These are phyloP conservation scores for Yamadazyma sp. DNA, from an alignment of 805 yeast species.

Conservation along the genomic window DNA sequence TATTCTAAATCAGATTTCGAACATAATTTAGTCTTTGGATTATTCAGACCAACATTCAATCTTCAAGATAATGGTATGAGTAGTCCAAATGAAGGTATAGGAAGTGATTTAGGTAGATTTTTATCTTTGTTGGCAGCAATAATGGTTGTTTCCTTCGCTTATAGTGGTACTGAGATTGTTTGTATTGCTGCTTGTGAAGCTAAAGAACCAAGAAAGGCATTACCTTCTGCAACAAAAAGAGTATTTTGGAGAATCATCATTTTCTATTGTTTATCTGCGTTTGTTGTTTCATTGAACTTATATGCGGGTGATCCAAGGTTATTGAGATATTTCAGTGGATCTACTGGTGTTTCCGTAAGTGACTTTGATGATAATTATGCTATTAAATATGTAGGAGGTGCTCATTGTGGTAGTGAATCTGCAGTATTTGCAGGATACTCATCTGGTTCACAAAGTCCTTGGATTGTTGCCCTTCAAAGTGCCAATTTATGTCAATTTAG, in stretches of 20 bases:
- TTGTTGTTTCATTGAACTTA: slow-evolving; percentile 67
- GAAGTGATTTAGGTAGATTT: slow-evolving; percentile 59
- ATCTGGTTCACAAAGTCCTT: slow-evolving; percentile 43
- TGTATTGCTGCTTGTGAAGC: slow-evolving; percentile 85
- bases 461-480: slow-evolving; percentile 43
- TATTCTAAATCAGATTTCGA: slow-evolving; percentile 46
- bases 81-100: slow-evolving; percentile 48
- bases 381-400: slow-evolving; percentile 33
- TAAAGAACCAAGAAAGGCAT: slow-evolving; percentile 70
- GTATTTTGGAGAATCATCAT: slow-evolving; percentile 70
- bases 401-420: slow-evolving; percentile 24
- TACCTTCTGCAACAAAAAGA: slow-evolving; percentile 73
- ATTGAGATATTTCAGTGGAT: slow-evolving; percentile 48
- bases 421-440: slow-evolving; percentile 32
- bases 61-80: slow-evolving; percentile 54
- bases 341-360: slow-evolving; percentile 23
- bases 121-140: slow-evolving; percentile 60
- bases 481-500: slow-evolving; percentile 34
- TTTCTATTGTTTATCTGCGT: slow-evolving; percentile 63
- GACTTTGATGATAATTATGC: slow-evolving; percentile 26
- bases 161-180: slow-evolving; percentile 79
- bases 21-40: slow-evolving; percentile 56
- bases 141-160: slow-evolving; percentile 68
- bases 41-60: slow-evolving; percentile 72
- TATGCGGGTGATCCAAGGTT: slow-evolving; percentile 78